Conservation (phyloP, 257 asterid species). For the Solanum microdontum region DNA sequence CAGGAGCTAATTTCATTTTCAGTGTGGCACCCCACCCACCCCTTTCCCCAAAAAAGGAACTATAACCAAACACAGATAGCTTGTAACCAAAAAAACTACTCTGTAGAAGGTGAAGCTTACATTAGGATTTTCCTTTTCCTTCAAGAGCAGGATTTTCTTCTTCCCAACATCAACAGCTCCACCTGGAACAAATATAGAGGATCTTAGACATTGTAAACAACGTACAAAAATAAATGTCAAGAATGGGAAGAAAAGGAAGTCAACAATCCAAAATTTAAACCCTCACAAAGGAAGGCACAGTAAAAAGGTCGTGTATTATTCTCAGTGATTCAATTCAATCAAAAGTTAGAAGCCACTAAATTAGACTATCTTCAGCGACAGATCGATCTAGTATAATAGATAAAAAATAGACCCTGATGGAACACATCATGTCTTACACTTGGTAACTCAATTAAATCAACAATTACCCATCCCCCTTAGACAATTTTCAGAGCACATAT, state of each 20-base stretch:
- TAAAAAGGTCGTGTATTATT: not conserved
- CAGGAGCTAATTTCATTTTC: not conserved
- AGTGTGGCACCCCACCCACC: not conserved
- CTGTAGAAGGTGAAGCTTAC: constrained; percentile 29
- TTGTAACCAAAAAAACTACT: not conserved
- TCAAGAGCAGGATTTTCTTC: constrained; percentile 71
- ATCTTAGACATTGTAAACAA: not conserved
- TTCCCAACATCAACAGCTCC: constrained; percentile 44
- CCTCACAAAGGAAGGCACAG: not conserved
- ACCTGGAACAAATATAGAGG: constrained; percentile 23
- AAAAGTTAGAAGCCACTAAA: not conserved
- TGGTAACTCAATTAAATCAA: not conserved
- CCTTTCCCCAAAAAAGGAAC: not conserved
- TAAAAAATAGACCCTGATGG: not conserved
- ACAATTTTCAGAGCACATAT: not conserved
- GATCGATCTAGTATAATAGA: not conserved
- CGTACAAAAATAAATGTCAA: not conserved
- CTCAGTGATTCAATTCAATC: not conserved
- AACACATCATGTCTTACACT: not conserved
- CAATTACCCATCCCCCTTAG: not conserved
- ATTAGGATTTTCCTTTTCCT: constrained; percentile 61
- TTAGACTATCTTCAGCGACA: not conserved
- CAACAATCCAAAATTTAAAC: not conserved
- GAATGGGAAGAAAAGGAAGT: not conserved
- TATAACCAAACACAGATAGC: not conserved